Percentiles rank a stretch among this genome's conserved stretches.
These are phyloP conservation scores for Trypanosoma conorhini DNA, from an alignment of 208 protist species.

Conservation along the genomic window DNA sequence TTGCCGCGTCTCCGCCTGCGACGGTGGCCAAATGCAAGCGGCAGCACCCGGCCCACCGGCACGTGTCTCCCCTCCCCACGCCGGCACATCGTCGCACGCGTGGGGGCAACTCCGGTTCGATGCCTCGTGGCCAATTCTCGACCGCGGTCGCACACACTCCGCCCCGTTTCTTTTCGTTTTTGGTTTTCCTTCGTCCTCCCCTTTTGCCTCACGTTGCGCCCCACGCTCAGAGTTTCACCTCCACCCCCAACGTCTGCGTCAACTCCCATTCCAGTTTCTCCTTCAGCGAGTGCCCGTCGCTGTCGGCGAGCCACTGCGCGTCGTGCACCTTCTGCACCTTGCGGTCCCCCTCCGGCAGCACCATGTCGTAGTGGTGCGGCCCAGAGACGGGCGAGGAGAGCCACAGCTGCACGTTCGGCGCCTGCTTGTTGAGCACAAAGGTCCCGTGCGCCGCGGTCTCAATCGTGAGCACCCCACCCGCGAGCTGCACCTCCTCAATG, in stretches of 20 bases:
- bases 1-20: no score
- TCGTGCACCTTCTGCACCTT: conserved; percentile 17
- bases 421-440: conserved; percentile 94
- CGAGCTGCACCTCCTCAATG: conserved; percentile 68
- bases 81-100: no score
- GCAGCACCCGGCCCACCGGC: no score
- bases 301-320: conserved; percentile 56
- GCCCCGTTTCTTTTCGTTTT: no score
- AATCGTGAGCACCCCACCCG: conserved; percentile 78
- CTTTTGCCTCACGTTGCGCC: conserved; percentile 5
- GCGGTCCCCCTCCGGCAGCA: conserved; percentile 23
- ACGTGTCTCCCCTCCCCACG: no score
- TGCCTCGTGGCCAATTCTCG: no score
- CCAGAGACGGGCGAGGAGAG: conserved; percentile 91
- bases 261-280: conserved; percentile 71
- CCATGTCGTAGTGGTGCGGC: conserved; percentile 90
- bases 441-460: conserved; percentile 58
- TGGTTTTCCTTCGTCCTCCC: conserved; percentile 16
- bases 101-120: no score
- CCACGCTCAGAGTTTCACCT: conserved; percentile 33
- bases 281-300: conserved; percentile 68
- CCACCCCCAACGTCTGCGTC: conserved; percentile 39
- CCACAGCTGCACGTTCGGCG: conserved; percentile 92
- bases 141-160: no score
- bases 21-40: no score